A percentile compares a stretch with the other conserved stretches of the same genome.
Conservation (phyloP, 2,329 filamentous ascomycete genomes). For the Aspergillus tamarii region DNA sequence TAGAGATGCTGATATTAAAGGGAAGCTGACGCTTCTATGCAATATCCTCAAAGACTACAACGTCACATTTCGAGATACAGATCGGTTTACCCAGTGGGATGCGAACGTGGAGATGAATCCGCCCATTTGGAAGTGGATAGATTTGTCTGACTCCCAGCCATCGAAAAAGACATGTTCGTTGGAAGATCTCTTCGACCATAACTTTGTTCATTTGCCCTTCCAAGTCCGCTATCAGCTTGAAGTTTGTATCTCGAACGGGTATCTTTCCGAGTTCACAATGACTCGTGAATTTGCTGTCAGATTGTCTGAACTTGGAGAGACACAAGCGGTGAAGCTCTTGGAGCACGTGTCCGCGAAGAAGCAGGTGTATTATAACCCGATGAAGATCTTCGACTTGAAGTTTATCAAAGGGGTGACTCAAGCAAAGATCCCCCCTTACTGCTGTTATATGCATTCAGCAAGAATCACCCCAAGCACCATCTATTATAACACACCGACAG, state of each 20-base stretch:
- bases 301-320: constrained; percentile 56
- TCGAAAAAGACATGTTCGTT: constrained; percentile 36
- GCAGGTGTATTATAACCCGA: constrained; percentile 67
- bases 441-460: constrained; percentile 73
- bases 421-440: constrained; percentile 69
- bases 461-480: constrained; percentile 83
- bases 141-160: constrained; percentile 31
- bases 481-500: constrained; percentile 72
- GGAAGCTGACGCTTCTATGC: constrained; percentile 50
- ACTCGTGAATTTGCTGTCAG: constrained; percentile 66
- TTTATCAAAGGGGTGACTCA: constrained; percentile 51
- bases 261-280: constrained; percentile 77
- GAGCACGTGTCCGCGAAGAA: constrained; percentile 73
- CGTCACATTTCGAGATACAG: constrained; percentile 54
- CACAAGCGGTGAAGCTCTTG: constrained; percentile 66
- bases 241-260: constrained; percentile 81
- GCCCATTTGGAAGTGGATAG: constrained; percentile 46
- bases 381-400: constrained; percentile 67
- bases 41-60: constrained; percentile 73
- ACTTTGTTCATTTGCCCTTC: constrained; percentile 61
- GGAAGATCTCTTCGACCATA: constrained; percentile 38
- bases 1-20: constrained; percentile 28
- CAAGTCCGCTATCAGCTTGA: constrained; percentile 86
- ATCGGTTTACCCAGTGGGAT: constrained; percentile 47
- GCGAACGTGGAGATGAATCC: constrained; percentile 22